Conservation (phyloP, 2,329 filamentous ascomycete genomes). For the Tolypocladium sp. region DNA sequence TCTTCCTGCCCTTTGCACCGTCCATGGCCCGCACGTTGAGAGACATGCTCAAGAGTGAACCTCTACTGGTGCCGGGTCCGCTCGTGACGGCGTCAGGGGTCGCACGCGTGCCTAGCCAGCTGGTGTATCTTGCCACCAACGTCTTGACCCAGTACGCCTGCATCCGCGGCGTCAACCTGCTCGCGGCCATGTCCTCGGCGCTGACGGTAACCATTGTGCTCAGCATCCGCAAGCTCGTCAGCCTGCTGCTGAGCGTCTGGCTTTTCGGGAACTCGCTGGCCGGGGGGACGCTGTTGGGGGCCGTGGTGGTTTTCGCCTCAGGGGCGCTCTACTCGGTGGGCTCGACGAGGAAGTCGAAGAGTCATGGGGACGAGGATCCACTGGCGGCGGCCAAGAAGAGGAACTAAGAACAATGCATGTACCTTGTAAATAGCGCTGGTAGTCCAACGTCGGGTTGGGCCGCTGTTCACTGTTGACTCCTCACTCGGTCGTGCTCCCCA, state of each 20-base stretch:
- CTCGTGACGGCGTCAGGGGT: constrained; percentile 6
- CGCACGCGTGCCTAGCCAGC: constrained; percentile 50
- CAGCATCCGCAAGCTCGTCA: constrained; percentile 90
- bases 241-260: constrained; percentile 83
- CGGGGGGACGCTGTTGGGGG: constrained; percentile 68
- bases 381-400: not conserved
- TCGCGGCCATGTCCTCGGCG: constrained; percentile 80
- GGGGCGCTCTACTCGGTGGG: constrained; percentile 89
- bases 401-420: not conserved
- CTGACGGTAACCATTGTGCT: constrained; percentile 94
- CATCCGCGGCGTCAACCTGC: constrained; percentile 91
- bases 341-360: constrained; percentile 13
- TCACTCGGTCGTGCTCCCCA: not conserved
- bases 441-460: not conserved
- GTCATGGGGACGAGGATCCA: not conserved
- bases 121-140: constrained; percentile 64
- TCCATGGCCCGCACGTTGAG: constrained; percentile 56
- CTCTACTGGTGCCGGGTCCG: constrained; percentile 29
- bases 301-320: constrained; percentile 77
- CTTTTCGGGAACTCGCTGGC: constrained; percentile 82
- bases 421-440: not conserved
- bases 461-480: not conserved
- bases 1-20: constrained; percentile 65
- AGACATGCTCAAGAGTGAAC: constrained; percentile 54
- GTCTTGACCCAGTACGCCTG: constrained; percentile 89